These are phyloP conservation scores for Tylopilus cervinicoccineus DNA, from an alignment of 768 basidiomycete genomes.

Conservation along the genomic window DNA sequence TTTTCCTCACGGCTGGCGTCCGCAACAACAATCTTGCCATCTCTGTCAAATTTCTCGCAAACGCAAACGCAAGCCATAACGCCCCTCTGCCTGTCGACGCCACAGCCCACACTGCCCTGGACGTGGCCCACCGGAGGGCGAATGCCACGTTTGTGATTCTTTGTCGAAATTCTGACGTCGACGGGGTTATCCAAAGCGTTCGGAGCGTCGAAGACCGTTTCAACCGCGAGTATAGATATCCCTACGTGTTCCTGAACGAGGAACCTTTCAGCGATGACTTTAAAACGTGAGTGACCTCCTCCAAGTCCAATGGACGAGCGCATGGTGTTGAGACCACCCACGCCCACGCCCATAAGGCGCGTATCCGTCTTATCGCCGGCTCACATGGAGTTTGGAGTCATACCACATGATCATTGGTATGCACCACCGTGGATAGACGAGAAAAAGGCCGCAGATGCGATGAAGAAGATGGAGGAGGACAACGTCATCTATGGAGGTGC, in stretches of 20 bases:
- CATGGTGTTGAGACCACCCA: slow-evolving; percentile 19
- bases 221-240: slow-evolving; percentile 53
- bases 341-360: slow-evolving; percentile 22
- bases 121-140: slow-evolving; percentile 25
- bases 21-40: background rate
- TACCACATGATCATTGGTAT: slow-evolving; percentile 62
- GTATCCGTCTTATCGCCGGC: slow-evolving; percentile 38
- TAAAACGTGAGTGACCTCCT: slow-evolving; percentile 33
- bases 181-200: slow-evolving; percentile 45
- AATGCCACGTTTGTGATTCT: slow-evolving; percentile 63
- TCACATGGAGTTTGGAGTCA: slow-evolving; percentile 52
- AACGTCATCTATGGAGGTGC: slow-evolving; percentile 48
- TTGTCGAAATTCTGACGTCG: slow-evolving; percentile 45
- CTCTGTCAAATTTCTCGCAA: background rate
- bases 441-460: slow-evolving; percentile 45
- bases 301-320: background rate
- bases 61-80: background rate
- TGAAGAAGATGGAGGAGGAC: slow-evolving; percentile 48
- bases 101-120: background rate
- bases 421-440: slow-evolving; percentile 76
- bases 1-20: slow-evolving; percentile 13
- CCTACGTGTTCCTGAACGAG: slow-evolving; percentile 66
- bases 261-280: slow-evolving; percentile 53
- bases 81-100: background rate
- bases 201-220: slow-evolving; percentile 56